A percentile compares a stretch with the other conserved stretches of the same genome.
Evolutionary conservation across 2,329 filamentous ascomycete genomes (phyloP).

Genomic region (Diaporthe capsici): DNA sequence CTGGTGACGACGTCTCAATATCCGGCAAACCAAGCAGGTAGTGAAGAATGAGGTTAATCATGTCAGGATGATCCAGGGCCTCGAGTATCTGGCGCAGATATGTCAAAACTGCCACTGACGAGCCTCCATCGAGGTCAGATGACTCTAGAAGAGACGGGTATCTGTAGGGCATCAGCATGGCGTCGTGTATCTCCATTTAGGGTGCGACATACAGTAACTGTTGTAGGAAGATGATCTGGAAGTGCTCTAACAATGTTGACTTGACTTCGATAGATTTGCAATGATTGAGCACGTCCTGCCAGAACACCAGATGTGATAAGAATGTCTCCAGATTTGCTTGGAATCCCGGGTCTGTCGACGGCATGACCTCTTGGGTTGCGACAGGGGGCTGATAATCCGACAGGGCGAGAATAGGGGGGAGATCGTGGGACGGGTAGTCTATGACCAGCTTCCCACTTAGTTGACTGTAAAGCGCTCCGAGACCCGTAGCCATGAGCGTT

Average conservation of each 20-base stretch:
- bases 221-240: constrained; percentile 95
- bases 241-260: constrained; percentile 93
- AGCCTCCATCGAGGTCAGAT: constrained; percentile 96
- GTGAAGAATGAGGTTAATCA: constrained; percentile 93
- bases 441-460: constrained; percentile 85
- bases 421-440: constrained; percentile 78
- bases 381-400: constrained; percentile 87
- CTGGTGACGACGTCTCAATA: constrained; percentile 53
- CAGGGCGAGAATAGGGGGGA: constrained; percentile 87
- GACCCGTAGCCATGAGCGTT: constrained; percentile 95
- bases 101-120: constrained; percentile 94
- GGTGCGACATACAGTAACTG: constrained; percentile 80
- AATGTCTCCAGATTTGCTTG: constrained; percentile 93
- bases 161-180: constrained; percentile 60
- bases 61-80: constrained; percentile 90
- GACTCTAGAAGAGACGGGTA: constrained; percentile 97
- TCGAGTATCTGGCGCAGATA: constrained; percentile 93
- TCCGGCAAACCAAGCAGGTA: constrained; percentile 90
- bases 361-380: constrained; percentile 79
- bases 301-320: constrained; percentile 93
- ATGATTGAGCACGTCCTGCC: constrained; percentile 98
- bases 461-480: constrained; percentile 82
- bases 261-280: constrained; percentile 93
- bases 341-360: constrained; percentile 81
- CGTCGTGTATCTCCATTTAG: not conserved